Evolutionary conservation across 306 rosid genomes (phyloP), one percentile per base, ranked within the genome.

Genomic region (Vicia sativa): DNA sequence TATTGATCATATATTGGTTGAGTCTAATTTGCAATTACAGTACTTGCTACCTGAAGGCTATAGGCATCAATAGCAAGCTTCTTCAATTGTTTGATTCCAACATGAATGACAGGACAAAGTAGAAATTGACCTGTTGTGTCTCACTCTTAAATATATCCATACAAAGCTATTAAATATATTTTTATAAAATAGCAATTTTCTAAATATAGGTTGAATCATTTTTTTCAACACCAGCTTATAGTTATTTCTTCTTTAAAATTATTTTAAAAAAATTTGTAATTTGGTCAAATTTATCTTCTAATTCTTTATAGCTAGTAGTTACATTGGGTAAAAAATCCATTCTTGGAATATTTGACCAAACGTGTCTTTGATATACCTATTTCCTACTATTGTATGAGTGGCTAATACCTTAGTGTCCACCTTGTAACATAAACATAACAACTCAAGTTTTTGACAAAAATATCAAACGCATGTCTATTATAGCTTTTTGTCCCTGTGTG

Each of bases 371-470:
- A 44, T 19, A 49, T 49, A 3, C 19, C 13, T 49, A 49, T 49
- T 49, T 49, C 28, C 28, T 18, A 14, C 55, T 50, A 19, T 19
- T 19, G 57, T 50, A 19, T 21, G 29, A 19, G 28, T 11, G 45
- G 45, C 45, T 41, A 41, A 41, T 41, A 11, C 4, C 11, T 41
- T 11, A 41, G 45, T 42, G 46, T 42, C 46, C 46, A 12, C 46
- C 14, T 42, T 21, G 58, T 23, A 21, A 6, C 23, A 23, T 11
- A 23, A 21, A 53, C n/a, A n/a, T 7, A 43, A 49, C 26, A 50
- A 19, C n/a, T 50, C 57, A 50, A 4, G 13, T 50, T 25, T 53
- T 53, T 53, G 35, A 53, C 35, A 53, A 53, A 52, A 53, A 23
- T 53, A 53, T 21, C 35, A 53, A 53, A 12, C 9, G 15, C 15